Evolutionary conservation across 1,284 basidiomycete genomes (phyloP).

Genomic region (Microbotryomycetes sp.): DNA sequence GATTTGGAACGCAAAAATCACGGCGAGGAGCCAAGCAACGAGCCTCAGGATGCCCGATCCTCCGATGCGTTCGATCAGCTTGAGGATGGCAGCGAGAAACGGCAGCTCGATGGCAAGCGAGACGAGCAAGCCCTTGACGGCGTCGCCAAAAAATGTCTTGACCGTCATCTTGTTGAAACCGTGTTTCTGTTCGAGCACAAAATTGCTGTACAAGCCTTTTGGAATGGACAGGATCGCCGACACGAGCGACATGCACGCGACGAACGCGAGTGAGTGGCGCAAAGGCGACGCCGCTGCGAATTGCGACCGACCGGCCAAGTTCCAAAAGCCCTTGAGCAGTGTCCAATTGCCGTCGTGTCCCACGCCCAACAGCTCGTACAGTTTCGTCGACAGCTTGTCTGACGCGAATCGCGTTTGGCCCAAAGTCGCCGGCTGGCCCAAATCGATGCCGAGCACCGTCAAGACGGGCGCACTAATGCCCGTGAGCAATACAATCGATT

Average conservation of each 20-base stretch:
- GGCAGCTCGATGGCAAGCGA: constrained; percentile 73
- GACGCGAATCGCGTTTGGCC: not conserved
- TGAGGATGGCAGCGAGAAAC: constrained; percentile 77
- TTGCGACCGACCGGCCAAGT: constrained; percentile 7
- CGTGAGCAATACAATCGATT: constrained; percentile 55
- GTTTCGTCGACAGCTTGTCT: constrained; percentile 23
- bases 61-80: constrained; percentile 87
- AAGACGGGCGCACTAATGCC: constrained; percentile 34
- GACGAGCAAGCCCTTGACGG: constrained; percentile 62
- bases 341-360: constrained; percentile 11
- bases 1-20: constrained; percentile 63
- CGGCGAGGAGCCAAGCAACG: constrained; percentile 33
- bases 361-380: not conserved
- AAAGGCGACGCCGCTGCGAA: constrained; percentile 50
- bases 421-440: constrained; percentile 32
- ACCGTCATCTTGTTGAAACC: constrained; percentile 94
- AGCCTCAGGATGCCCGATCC: constrained; percentile 37
- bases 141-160: constrained; percentile 57
- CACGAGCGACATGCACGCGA: constrained; percentile 55
- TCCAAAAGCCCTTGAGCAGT: constrained; percentile 26
- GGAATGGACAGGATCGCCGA: constrained; percentile 58
- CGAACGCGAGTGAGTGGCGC: constrained; percentile 71
- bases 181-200: constrained; percentile 88
- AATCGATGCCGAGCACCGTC: constrained; percentile 55
- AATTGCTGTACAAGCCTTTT: constrained; percentile 74